phyloP scores from a whole-genome alignment of 148 eudicot genomes.

The Nepenthes gracilis region DNA sequence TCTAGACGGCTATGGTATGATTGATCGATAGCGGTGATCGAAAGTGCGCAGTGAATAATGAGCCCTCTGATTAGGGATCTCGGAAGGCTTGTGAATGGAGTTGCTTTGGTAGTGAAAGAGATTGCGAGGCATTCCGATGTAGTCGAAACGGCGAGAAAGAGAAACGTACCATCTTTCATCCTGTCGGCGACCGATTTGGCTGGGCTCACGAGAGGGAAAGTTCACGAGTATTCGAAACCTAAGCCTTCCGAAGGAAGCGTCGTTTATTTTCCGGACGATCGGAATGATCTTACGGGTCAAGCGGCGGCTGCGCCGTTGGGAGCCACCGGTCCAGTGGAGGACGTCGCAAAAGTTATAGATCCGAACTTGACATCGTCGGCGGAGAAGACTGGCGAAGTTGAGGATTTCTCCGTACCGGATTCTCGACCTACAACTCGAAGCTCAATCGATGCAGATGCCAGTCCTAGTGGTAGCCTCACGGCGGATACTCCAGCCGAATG shows the following conservation, averaged over 20 bases:
- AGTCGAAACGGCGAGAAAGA: constrained; percentile 7
- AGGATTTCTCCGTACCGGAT: neutral
- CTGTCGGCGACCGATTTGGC: constrained; percentile 40
- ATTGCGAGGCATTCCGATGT: constrained; percentile 18
- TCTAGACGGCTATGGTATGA: no score
- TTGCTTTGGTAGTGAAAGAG: constrained; percentile 60
- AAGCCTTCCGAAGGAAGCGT: constrained; percentile 12
- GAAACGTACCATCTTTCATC: constrained; percentile 27
- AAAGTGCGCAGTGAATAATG: neutral
- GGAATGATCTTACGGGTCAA: neutral
- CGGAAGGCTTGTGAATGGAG: constrained; percentile 45
- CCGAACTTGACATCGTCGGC: no score
- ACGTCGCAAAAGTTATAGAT: no score
- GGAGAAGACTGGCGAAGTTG: neutral
- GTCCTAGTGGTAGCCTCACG: neutral
- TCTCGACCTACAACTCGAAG: no score
- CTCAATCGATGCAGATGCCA: no score
- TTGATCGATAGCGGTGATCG: no score
- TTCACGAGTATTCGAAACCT: constrained; percentile 10
- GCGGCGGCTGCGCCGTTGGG: neutral
- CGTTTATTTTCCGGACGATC: constrained; percentile 20
- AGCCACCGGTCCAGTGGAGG: neutral
- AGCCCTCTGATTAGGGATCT: constrained; percentile 28
- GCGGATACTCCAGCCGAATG: neutral
- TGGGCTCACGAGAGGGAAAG: constrained; percentile 72